These are phyloP conservation scores for Sugiyamaella pinicola DNA, from an alignment of 1,139 yeast genomes.

Conservation along the genomic window DNA sequence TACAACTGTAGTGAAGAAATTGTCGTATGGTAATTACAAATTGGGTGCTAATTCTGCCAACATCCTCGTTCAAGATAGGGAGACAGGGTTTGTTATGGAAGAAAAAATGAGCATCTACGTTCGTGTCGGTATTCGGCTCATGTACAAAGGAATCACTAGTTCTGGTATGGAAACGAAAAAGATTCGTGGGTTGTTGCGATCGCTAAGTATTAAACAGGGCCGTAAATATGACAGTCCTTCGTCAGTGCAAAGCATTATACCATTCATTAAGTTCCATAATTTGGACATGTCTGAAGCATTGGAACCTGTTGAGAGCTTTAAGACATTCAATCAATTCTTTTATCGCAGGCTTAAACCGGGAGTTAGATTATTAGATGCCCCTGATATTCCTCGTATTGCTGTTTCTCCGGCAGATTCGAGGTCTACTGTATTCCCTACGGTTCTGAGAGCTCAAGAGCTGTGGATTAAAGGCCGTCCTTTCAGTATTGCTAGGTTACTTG, in stretches of 20 bases:
- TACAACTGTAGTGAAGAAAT: conserved; percentile 73
- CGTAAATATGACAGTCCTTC: conserved; percentile 71
- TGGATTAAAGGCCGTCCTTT: conserved; percentile 93
- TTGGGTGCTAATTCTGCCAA: conserved; percentile 92
- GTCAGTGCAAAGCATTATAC: conserved; percentile 66
- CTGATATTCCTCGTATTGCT: conserved; percentile 51
- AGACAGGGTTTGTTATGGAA: conserved; percentile 82
- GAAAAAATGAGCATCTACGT: conserved; percentile 92
- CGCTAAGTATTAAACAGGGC: conserved; percentile 80
- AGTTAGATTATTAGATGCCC: conserved; percentile 70
- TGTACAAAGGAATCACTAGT: conserved; percentile 70
- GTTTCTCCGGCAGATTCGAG: conserved; percentile 91
- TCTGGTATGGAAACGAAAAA: conserved; percentile 55
- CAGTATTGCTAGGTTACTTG: conserved; percentile 64
- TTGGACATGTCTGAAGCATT: conserved; percentile 72
- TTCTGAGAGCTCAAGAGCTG: conserved; percentile 66
- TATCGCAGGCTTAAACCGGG: conserved; percentile 73
- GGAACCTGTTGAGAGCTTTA: conserved; percentile 53
- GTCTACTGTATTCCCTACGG: conserved; percentile 66
- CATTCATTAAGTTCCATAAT: conserved; percentile 81
- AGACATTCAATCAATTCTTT: conserved; percentile 86
- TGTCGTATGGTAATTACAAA: conserved; percentile 85
- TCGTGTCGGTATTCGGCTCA: conserved; percentile 77
- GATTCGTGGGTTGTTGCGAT: conserved; percentile 60
- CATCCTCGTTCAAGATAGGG: conserved; percentile 87